Conservation (phyloP, 176 grass and related monocot species). For the Aegilops umbellulata region DNA sequence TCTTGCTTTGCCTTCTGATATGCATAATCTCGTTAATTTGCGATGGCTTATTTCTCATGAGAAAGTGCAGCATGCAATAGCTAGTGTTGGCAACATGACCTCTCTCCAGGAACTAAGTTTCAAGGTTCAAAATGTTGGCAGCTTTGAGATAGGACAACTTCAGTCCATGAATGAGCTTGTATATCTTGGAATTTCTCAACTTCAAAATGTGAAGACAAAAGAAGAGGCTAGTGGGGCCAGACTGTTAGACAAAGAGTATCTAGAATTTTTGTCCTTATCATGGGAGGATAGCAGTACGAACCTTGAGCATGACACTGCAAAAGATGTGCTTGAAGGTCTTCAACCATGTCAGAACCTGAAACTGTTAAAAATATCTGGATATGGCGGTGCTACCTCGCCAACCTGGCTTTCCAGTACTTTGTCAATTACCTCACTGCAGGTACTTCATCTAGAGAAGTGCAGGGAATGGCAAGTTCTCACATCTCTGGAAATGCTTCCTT, state of each 20-base stretch:
- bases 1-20: too few relatives aligned
- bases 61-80: too few relatives aligned
- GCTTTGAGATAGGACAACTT: slow-evolving; percentile 22
- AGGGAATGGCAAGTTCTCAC: neutral
- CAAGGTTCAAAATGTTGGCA: too few relatives aligned
- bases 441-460: slow-evolving; percentile 22
- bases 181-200: neutral
- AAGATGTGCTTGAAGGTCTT: slow-evolving; percentile 35
- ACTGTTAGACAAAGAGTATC: neutral
- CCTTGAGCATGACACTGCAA: neutral
- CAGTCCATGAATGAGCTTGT: slow-evolving; percentile 29
- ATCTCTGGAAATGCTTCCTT: neutral
- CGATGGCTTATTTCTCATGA: too few relatives aligned
- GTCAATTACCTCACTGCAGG: neutral
- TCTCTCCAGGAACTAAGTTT: too few relatives aligned
- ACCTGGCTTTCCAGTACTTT: neutral
- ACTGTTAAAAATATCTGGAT: neutral
- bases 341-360: slow-evolving; percentile 13
- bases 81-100: too few relatives aligned
- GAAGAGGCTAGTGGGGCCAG: neutral
- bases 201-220: neutral
- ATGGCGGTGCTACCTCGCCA: neutral
- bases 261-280: slow-evolving; percentile 14
- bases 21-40: too few relatives aligned
- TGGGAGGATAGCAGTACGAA: neutral